A percentile compares a stretch with the other conserved stretches of the same genome.
These are phyloP conservation scores for Syzygium jambos DNA, from an alignment of 345 rosid species.

Conservation along the genomic window DNA sequence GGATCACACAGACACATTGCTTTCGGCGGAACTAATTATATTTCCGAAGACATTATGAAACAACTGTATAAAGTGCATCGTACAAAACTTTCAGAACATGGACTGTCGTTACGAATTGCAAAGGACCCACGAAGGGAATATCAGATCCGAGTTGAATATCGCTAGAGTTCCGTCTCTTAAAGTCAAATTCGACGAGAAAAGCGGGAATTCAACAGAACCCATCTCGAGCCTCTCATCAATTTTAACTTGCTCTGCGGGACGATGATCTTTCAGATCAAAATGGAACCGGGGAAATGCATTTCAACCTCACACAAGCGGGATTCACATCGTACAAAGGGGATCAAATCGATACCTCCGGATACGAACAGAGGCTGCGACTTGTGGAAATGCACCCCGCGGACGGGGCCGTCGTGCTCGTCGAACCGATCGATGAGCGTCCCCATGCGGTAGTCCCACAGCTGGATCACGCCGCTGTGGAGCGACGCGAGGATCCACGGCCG, in stretches of 20 bases:
- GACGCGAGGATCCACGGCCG: slow-evolving; percentile 98
- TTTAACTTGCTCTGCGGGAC: neutral
- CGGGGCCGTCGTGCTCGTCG: slow-evolving; percentile 99
- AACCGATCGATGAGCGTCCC: slow-evolving; percentile 90
- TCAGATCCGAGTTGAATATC: neutral
- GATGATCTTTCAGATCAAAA: neutral
- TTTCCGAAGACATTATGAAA: neutral
- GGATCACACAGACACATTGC: neutral
- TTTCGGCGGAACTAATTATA: neutral
- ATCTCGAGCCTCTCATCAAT: neutral
- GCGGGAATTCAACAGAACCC: neutral
- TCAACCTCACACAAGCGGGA: neutral
- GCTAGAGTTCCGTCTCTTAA: neutral
- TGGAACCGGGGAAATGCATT: neutral
- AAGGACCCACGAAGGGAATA: neutral
- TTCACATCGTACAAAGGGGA: neutral
- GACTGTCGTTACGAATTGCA: neutral
- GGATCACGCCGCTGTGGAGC: slow-evolving; percentile 98
- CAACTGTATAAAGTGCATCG: neutral
- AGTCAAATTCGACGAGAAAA: neutral
- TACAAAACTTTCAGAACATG: neutral
- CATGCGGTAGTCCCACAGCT: slow-evolving; percentile 99
- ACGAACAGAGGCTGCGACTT: slow-evolving; percentile 86
- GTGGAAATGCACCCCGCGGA: slow-evolving; percentile 98
- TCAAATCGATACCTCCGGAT: slow-evolving; percentile 62